Evolutionary conservation across 148 eudicot genomes (phyloP), one percentile per base, ranked within the genome.

Genomic region (Bassia scoparia): DNA sequence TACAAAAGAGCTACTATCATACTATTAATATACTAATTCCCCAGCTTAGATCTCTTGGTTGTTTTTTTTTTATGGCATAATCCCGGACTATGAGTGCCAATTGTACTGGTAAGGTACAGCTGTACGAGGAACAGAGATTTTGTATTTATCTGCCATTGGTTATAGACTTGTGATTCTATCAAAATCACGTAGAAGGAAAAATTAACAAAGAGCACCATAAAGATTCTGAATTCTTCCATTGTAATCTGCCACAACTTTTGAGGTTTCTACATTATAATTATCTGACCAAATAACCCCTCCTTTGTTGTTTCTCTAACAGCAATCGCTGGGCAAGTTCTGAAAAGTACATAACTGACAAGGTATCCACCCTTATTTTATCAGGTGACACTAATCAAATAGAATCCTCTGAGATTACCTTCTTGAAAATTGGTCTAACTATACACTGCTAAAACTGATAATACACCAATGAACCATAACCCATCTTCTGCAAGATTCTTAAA

Each of bases 81-180:
- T 74, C 82, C 70, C 82, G 75, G 82, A 75, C 68, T 53, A 50
- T 44, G 37, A 55, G 48, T 69, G 75, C 66, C 66, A 70, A 74
- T 30, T 69, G 82, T 79, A 74, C 82, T 79, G 71, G 71, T 55
- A 79, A 74, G 77, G 82, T 79, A 79, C 82, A 74, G 1, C 12
- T 41, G 41, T 37, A 41, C 12, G 12, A 80, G 53, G 81, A 75
- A 34, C 60, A 55, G 30, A 62, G 54, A 75, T 77, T 66, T 74
- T 80, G 77, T 78, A 66, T 75, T 78, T 71, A n/a, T 62, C 62
- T 83, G 74, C n/a, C n/a, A 77, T 65, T 74, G 81, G n/a, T n/a
- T 74, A 61, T 67, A 62, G 79, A 67, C 83, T 80, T 83, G 83
- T 83, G 86, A 83, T 72, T 73, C 78, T 52, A 35, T 58, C 60